A percentile compares a stretch with the other conserved stretches of the same genome.
Conservation (phyloP, 495 filamentous ascomycete species). For the Hyaloscypha hepaticicola region DNA sequence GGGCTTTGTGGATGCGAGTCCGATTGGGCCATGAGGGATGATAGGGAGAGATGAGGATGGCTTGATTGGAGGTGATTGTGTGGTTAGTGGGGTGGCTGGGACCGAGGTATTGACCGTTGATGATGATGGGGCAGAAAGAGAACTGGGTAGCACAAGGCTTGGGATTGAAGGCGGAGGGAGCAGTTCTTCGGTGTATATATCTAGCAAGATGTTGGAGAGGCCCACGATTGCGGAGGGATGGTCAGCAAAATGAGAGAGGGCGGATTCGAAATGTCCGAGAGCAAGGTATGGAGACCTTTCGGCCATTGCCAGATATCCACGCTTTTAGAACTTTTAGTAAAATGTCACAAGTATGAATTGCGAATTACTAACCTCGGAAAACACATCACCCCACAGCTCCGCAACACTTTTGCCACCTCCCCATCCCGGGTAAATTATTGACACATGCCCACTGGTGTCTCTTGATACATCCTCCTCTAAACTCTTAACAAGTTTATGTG, state of each 20-base stretch:
- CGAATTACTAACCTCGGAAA: constrained; percentile 57
- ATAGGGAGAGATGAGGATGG: constrained; percentile 13
- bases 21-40: constrained; percentile 21
- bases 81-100: constrained; percentile 6
- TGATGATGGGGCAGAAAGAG: constrained; percentile 16
- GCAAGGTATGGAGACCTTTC: constrained; percentile 65
- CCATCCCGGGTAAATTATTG: constrained; percentile 64
- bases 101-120: constrained; percentile 9
- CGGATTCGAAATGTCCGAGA: constrained; percentile 72
- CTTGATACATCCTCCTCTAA: constrained; percentile 55
- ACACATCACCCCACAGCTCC: constrained; percentile 78
- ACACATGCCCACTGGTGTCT: constrained; percentile 46
- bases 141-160: constrained; percentile 19
- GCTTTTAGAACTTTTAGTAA: constrained; percentile 48
- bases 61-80: background rate
- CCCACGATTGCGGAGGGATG: constrained; percentile 80
- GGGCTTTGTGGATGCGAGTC: constrained; percentile 19
- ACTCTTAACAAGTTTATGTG: constrained; percentile 60
- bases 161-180: constrained; percentile 43
- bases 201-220: constrained; percentile 79
- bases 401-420: constrained; percentile 72
- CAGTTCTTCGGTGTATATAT: constrained; percentile 71
- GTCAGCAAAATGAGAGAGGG: constrained; percentile 69
- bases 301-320: constrained; percentile 64
- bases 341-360: background rate